Evolutionary conservation across 2,329 filamentous ascomycete species (phyloP).

Genomic region (Scedosporium apiospermum): DNA sequence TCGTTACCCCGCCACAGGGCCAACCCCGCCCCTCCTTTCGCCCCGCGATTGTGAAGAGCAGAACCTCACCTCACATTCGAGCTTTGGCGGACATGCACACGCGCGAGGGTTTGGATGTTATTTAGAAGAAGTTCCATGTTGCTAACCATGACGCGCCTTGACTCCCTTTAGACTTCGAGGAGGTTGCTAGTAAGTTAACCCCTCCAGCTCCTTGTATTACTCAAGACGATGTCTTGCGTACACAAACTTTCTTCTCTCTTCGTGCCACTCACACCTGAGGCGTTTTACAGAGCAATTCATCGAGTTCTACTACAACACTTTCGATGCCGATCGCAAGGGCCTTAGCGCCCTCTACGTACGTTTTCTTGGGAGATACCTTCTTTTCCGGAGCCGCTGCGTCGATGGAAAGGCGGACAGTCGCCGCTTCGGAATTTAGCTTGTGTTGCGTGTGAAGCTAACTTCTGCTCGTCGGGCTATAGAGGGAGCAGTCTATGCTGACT

Average conservation of each 20-base stretch:
- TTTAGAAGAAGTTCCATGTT: too few species aligned
- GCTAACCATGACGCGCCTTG: neutral
- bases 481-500: constrained; percentile 81
- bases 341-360: constrained; percentile 75
- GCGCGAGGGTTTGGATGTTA: neutral
- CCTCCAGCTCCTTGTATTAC: neutral
- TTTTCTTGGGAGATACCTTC: neutral
- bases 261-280: neutral
- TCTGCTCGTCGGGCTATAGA: constrained; percentile 37
- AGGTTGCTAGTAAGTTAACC: constrained; percentile 36
- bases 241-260: neutral
- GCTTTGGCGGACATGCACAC: neutral
- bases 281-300: constrained; percentile 67
- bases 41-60: neutral
- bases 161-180: constrained; percentile 28
- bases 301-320: constrained; percentile 81
- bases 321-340: constrained; percentile 60
- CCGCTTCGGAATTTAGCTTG: neutral
- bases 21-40: neutral
- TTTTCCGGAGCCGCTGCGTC: neutral
- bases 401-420: neutral
- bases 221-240: neutral
- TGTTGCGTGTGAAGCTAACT: constrained; percentile 7
- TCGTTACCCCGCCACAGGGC: neutral
- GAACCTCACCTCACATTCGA: neutral